Evolutionary conservation across 2,329 filamentous ascomycete species (phyloP), one percentile per base, ranked within the genome.

Genomic region (Conoideocrella luteorostrata): DNA sequence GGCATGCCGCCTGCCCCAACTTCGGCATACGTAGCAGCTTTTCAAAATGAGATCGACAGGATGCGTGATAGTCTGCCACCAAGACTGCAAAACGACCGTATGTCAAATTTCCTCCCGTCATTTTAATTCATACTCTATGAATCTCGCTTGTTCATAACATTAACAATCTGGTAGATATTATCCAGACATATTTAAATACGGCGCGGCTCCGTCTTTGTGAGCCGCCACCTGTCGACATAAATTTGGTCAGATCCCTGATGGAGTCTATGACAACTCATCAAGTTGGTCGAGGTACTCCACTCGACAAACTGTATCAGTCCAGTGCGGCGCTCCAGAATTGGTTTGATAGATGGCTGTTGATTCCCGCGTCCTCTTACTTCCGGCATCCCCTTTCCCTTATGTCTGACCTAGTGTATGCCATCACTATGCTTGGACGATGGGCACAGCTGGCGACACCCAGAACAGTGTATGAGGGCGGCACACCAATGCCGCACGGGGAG

Each of bases 391-490:
- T 75, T 7, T 59, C 68, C 0, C 52, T 66, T 0, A 70, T 64
- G 26, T 57, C 66, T 1, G 70, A 77, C 42, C 56, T 77, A 0
- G 65, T 76, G 4, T 73, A 75, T 41, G 68, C 66, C n/a, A 56
- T 74, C 33, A 70, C 65, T 4, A 72, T 75, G 64, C 61, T 77
- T 1, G 66, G 70, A 2, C 65, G 73, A 6, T 77, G 72, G 72
- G 67, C 70, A 5, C 72, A 71, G 34, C 60, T 75, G 0, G 60
- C 69, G 0, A 65, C 64, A 0, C 66, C 66, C 0, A 63, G 63
- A 18, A 55, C 57, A 0, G 46, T 63, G 32, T 57, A 53, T 12
- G 50, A 49, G 9, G 47, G 53, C 0, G 48, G 48, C 5, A 51
- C 52, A 4, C 47, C 56, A 1, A 60, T 61, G 55, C 57, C 58